phyloP scores from a whole-genome alignment of 108 stramenopile species.

The Cylindrotheca fusiformis region DNA sequence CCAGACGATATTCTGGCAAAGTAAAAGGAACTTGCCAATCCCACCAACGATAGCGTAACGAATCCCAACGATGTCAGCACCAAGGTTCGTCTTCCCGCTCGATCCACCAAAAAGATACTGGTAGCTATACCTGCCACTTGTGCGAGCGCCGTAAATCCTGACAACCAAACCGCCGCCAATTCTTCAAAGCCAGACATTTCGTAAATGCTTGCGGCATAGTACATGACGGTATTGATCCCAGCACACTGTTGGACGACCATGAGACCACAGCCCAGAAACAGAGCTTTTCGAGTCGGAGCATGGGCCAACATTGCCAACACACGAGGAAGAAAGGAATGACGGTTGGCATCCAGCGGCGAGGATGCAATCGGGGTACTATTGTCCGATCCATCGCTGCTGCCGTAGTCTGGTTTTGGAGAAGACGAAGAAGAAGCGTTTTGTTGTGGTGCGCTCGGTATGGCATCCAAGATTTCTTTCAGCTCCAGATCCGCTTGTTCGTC shows the following conservation, averaged over 20 bases:
- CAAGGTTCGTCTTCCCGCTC: conserved; percentile 61
- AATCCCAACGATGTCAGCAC: conserved; percentile 50
- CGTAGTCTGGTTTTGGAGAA: too few relatives aligned
- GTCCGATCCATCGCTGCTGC: conserved; percentile 7
- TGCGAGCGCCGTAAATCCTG: conserved; percentile 78
- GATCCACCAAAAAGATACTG: conserved; percentile 73
- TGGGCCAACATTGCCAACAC: conserved; percentile 36
- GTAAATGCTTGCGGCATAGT: conserved; percentile 86
- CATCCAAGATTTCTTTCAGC: conserved; percentile 36
- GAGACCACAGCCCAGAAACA: conserved; percentile 81
- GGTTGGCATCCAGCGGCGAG: neutral
- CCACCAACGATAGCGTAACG: conserved; percentile 52
- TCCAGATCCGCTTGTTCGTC: conserved; percentile 41
- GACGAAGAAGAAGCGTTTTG: neutral
- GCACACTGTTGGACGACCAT: conserved; percentile 81
- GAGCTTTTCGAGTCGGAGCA: conserved; percentile 51
- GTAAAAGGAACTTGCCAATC: conserved; percentile 66
- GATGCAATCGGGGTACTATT: too few relatives aligned
- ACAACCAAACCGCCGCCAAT: conserved; percentile 60
- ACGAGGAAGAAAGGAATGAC: conserved; percentile 1
- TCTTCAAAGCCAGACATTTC: conserved; percentile 82
- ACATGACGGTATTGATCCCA: conserved; percentile 95
- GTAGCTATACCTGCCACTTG: conserved; percentile 72
- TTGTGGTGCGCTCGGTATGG: neutral
- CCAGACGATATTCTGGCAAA: conserved; percentile 38